Evolutionary conservation across 2,329 filamentous ascomycete species (phyloP).

Genomic region (Alternaria triticimaculans): DNA sequence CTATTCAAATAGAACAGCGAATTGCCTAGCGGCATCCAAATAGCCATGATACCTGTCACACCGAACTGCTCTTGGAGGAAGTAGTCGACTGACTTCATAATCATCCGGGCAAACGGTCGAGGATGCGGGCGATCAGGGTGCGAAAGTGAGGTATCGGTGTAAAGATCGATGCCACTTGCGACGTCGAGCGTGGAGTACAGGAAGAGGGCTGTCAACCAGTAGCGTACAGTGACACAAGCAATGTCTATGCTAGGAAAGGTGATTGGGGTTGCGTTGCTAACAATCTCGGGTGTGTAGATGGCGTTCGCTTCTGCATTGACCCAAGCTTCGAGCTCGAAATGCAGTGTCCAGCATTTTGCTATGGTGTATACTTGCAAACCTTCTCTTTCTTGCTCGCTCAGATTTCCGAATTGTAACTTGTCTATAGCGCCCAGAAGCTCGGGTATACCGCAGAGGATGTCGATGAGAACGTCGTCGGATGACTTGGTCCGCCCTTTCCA

Average conservation of each 20-base stretch:
- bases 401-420: constrained; percentile 7
- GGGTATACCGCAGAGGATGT: constrained; percentile 42
- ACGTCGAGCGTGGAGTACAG: constrained; percentile 30
- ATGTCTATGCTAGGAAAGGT: constrained; percentile 22
- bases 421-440: constrained; percentile 42
- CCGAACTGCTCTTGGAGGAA: constrained; percentile 33
- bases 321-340: constrained; percentile 31
- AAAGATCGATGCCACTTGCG: constrained; percentile 12
- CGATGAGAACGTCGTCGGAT: constrained; percentile 43
- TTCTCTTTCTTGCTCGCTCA: constrained; percentile 5
- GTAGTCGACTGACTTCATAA: constrained; percentile 29
- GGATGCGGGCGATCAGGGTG: constrained; percentile 27
- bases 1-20: constrained; percentile 27
- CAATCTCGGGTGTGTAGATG: constrained; percentile 17
- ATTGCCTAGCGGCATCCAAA: constrained; percentile 31
- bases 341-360: constrained; percentile 27
- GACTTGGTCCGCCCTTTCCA: constrained; percentile 43
- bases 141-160: constrained; percentile 5
- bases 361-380: constrained; percentile 10
- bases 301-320: constrained; percentile 10
- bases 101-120: constrained; percentile 31
- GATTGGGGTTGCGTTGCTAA: constrained; percentile 16
- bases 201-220: constrained; percentile 33
- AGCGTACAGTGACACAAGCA: constrained; percentile 29
- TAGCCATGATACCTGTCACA: constrained; percentile 23